Conservation (phyloP, 176 grass and related monocot genomes). For the Carex parvula region DNA sequence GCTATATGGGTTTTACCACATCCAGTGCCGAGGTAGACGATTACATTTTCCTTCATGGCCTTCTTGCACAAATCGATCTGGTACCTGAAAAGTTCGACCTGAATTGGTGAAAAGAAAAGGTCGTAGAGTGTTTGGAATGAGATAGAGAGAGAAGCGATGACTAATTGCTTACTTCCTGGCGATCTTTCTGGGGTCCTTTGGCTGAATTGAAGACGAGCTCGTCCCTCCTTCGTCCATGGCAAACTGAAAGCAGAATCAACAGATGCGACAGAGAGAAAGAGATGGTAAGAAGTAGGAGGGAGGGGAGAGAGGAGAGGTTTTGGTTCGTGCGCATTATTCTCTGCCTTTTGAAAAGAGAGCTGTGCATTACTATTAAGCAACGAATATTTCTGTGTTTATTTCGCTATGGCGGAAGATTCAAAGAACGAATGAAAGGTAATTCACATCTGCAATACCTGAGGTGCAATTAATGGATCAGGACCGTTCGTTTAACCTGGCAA, state of each 20-base stretch:
- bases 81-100: conserved; percentile 48
- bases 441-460: too few species aligned
- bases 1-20: conserved; percentile 97
- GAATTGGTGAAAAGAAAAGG: background rate
- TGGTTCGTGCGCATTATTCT: background rate
- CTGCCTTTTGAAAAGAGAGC: background rate
- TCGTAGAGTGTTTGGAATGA: background rate
- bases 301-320: background rate
- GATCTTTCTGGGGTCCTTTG: conserved; percentile 71
- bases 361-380: background rate
- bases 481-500: too few species aligned
- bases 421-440: too few species aligned
- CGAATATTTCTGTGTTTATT: background rate
- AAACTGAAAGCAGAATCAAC: background rate
- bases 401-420: background rate
- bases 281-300: background rate
- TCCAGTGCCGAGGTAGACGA: conserved; percentile 78
- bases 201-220: conserved; percentile 24
- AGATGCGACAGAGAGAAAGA: background rate
- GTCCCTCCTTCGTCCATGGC: conserved; percentile 40
- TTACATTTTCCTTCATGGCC: conserved; percentile 66
- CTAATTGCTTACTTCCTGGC: conserved; percentile 49
- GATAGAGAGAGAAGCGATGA: background rate
- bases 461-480: too few species aligned
- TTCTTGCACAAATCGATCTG: conserved; percentile 77